Evolutionary conservation across 208 protist species (phyloP).

Genomic region (Acanthamoeba sp.): DNA sequence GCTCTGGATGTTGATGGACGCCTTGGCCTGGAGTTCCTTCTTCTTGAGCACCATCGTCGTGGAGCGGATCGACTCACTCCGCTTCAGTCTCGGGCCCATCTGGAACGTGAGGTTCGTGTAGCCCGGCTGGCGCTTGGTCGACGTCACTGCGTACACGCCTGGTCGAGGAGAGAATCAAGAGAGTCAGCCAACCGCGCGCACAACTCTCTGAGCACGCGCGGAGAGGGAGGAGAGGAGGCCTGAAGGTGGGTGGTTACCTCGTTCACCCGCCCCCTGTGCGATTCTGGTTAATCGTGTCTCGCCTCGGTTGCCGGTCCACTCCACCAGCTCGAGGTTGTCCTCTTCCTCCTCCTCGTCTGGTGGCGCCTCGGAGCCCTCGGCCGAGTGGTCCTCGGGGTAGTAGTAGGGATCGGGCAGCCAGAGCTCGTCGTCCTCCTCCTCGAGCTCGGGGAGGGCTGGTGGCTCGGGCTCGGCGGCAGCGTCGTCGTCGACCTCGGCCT

Average conservation of each 20-base stretch:
- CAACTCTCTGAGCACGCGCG: neutral
- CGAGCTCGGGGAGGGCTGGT: neutral
- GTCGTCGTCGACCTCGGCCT: conserved; percentile 8
- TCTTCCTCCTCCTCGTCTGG: conserved; percentile 28
- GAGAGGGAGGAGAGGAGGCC: neutral
- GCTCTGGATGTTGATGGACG: conserved; percentile 14
- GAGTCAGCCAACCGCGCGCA: neutral
- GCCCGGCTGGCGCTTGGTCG: conserved; percentile 28
- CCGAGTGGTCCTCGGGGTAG: neutral
- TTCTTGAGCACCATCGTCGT: neutral
- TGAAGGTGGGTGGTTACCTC: neutral
- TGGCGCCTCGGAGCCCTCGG: neutral
- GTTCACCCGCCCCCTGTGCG: neutral
- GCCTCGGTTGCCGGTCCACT: conserved; percentile 54
- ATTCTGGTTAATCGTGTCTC: conserved; percentile 38
- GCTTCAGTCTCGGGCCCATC: conserved; percentile 42
- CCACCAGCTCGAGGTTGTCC: conserved; percentile 21
- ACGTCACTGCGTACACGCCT: conserved; percentile 39
- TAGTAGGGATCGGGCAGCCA: neutral
- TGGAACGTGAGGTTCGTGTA: conserved; percentile 44
- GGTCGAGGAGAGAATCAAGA: too few relatives aligned
- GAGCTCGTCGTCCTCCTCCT: conserved; percentile 9
- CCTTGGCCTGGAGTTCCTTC: conserved; percentile 41
- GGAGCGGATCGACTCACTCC: conserved; percentile 17
- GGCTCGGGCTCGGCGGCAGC: neutral